These are phyloP conservation scores for Crithidia sp. DNA, from an alignment of 208 protist genomes.

Conservation along the genomic window DNA sequence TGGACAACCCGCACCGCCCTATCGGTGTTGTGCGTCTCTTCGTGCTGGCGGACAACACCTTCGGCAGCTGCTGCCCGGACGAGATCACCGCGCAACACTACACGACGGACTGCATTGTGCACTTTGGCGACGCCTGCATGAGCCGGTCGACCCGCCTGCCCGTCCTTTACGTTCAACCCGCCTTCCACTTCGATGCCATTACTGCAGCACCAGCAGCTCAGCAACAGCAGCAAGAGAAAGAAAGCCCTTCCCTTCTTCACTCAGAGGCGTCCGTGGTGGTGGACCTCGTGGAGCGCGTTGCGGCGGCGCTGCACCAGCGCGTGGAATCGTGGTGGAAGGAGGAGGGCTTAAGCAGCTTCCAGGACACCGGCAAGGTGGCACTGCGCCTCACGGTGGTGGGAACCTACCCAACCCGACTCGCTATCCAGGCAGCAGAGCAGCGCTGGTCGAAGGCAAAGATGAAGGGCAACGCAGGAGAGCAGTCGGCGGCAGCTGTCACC, in stretches of 20 bases:
- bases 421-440: conserved; percentile 22
- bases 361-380: not conserved
- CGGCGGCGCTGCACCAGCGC: conserved; percentile 11
- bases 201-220: not conserved
- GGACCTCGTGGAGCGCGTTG: conserved; percentile 30
- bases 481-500: not conserved
- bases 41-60: conserved; percentile 91
- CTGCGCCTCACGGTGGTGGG: conserved; percentile 28
- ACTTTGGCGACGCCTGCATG: conserved; percentile 92
- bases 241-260: not conserved
- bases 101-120: conserved; percentile 81
- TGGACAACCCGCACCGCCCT: conserved; percentile 52
- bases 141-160: conserved; percentile 81
- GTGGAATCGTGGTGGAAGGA: conserved; percentile 9
- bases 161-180: conserved; percentile 76
- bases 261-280: conserved; percentile 25
- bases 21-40: conserved; percentile 55
- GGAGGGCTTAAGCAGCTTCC: not conserved
- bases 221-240: not conserved
- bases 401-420: conserved; percentile 25
- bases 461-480: not conserved
- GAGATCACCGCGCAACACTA: conserved; percentile 92
- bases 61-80: conserved; percentile 92
- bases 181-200: conserved; percentile 44
- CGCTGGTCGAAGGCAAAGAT: not conserved